Evolutionary conservation across 1,284 basidiomycete genomes (phyloP).

Genomic region (Moesziomyces globuligerus): DNA sequence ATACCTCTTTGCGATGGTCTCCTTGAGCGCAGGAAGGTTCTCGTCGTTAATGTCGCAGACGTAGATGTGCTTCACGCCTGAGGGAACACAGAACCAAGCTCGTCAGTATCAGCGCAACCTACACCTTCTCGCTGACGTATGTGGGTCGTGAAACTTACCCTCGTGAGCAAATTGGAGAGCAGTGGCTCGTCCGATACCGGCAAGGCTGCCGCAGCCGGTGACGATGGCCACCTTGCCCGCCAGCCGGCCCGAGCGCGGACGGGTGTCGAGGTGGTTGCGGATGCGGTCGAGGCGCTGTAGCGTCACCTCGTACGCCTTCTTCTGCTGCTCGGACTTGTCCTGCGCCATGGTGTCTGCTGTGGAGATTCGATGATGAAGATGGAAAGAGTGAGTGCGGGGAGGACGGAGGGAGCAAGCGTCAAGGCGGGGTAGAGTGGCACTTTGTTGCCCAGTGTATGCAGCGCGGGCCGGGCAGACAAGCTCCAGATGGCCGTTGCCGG

Average conservation of each 20-base stretch:
- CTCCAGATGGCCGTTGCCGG: background rate
- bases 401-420: slow-evolving; percentile 1
- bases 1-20: slow-evolving; percentile 76
- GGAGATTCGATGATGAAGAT: background rate
- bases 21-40: slow-evolving; percentile 78
- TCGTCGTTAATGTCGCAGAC: slow-evolving; percentile 79
- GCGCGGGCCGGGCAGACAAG: background rate
- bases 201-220: slow-evolving; percentile 73
- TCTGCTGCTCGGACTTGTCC: slow-evolving; percentile 29
- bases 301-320: slow-evolving; percentile 46
- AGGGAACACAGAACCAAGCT: slow-evolving; percentile 1
- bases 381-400: background rate
- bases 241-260: slow-evolving; percentile 74
- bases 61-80: slow-evolving; percentile 85
- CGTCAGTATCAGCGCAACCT: background rate
- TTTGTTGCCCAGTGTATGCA: too few species aligned
- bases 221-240: slow-evolving; percentile 87
- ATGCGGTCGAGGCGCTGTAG: slow-evolving; percentile 74
- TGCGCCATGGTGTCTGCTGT: slow-evolving; percentile 21
- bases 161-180: slow-evolving; percentile 54
- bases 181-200: slow-evolving; percentile 59
- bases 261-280: slow-evolving; percentile 75
- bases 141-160: slow-evolving; percentile 23
- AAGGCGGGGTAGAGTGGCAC: background rate
- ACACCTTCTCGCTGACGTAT: background rate